Evolutionary conservation across 1,284 basidiomycete species (phyloP).

Genomic region (Cystobasidium slooffiae): DNA sequence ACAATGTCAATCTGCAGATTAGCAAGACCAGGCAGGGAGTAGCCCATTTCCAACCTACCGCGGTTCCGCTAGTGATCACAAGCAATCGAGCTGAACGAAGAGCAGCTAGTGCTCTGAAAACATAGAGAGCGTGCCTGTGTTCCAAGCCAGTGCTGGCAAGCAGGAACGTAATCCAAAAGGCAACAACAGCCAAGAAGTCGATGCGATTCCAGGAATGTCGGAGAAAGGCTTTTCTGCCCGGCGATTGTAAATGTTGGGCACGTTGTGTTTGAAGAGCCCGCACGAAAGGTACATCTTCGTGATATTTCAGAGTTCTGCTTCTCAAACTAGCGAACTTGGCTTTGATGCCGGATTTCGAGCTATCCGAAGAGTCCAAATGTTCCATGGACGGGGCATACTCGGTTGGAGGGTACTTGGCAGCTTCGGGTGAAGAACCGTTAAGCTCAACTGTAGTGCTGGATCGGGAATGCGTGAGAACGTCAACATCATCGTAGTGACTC

Average conservation of each 20-base stretch:
- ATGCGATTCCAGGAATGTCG: slow-evolving; percentile 93
- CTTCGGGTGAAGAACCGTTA: too few species aligned
- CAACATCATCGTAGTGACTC: too few species aligned
- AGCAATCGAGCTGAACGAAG: slow-evolving; percentile 81
- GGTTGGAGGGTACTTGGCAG: too few species aligned
- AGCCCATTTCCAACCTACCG: slow-evolving; percentile 62
- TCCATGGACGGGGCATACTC: too few species aligned
- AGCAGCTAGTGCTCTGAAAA: slow-evolving; percentile 89
- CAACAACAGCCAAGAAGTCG: slow-evolving; percentile 79
- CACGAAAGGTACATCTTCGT: slow-evolving; percentile 60
- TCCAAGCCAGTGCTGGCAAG: slow-evolving; percentile 73
- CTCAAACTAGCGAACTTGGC: neutral
- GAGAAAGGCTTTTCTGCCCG: slow-evolving; percentile 67
- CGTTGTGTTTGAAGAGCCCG: slow-evolving; percentile 60
- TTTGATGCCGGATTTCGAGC: neutral
- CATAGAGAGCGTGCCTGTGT: slow-evolving; percentile 69
- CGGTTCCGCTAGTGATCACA: slow-evolving; percentile 88
- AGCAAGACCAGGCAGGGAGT: neutral
- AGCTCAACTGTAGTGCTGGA: too few species aligned
- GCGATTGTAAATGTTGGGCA: slow-evolving; percentile 25
- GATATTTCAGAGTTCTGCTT: slow-evolving; percentile 1
- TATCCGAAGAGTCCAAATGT: neutral
- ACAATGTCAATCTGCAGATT: slow-evolving; percentile 12
- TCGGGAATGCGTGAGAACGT: too few species aligned
- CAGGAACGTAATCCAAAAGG: slow-evolving; percentile 80